phyloP scores from a whole-genome alignment of 2,329 filamentous ascomycete species.

The Thelonectria discophora region DNA sequence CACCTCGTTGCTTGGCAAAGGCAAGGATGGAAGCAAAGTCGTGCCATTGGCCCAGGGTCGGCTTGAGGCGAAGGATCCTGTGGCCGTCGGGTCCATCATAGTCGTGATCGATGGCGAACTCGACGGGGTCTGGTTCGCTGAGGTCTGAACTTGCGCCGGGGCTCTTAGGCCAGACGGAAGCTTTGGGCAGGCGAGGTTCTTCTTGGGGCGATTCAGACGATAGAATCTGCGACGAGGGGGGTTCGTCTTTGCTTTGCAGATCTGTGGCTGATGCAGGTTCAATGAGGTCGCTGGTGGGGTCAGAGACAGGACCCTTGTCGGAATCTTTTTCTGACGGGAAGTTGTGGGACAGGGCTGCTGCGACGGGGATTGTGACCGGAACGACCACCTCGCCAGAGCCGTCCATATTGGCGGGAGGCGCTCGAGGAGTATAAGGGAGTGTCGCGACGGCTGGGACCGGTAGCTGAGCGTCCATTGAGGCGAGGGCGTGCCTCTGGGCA shows the following conservation, averaged over 20 bases:
- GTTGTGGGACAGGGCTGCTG: constrained; percentile 17
- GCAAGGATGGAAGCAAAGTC: constrained; percentile 50
- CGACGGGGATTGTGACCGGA: not conserved
- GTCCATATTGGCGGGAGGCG: constrained; percentile 19
- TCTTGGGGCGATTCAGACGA: constrained; percentile 17
- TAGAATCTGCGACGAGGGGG: constrained; percentile 4
- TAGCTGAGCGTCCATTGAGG: constrained; percentile 38
- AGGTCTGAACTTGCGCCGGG: constrained; percentile 38
- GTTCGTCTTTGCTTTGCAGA: constrained; percentile 9
- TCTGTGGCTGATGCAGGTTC: constrained; percentile 17
- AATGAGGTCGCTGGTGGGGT: constrained; percentile 31
- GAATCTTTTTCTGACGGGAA: constrained; percentile 13
- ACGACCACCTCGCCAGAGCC: not conserved
- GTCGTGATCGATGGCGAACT: constrained; percentile 42
- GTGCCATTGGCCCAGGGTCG: constrained; percentile 47
- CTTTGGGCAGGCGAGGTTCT: constrained; percentile 10
- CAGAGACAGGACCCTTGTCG: constrained; percentile 30
- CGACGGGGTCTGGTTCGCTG: constrained; percentile 34
- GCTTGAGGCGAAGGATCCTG: constrained; percentile 47
- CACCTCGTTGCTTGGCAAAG: constrained; percentile 45
- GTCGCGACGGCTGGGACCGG: constrained; percentile 26
- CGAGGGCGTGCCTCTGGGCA: constrained; percentile 27
- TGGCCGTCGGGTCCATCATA: constrained; percentile 45
- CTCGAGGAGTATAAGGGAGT: constrained; percentile 22
- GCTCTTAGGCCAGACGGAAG: constrained; percentile 14